A percentile compares a stretch with the other conserved stretches of the same genome.
phyloP scores from a whole-genome alignment of 495 filamentous ascomycete genomes.

The Aspergillus sclerotioniger region DNA sequence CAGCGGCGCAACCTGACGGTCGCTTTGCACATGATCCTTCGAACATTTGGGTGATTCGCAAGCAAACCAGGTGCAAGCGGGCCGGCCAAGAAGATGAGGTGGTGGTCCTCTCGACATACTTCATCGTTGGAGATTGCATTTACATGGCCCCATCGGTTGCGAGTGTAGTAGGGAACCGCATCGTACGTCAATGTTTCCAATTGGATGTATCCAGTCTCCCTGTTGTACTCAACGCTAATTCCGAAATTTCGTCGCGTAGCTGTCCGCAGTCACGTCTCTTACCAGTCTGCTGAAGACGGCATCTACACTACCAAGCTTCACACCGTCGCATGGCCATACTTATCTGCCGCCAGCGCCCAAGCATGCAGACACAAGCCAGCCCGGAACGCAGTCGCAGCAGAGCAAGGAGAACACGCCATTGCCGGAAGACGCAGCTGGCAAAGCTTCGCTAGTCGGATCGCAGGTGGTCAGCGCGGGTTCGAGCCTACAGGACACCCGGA shows the following conservation, averaged over 20 bases:
- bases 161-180: slow-evolving; percentile 70
- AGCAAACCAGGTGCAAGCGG: slow-evolving; percentile 70
- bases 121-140: slow-evolving; percentile 78
- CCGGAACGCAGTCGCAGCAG: slow-evolving; percentile 34
- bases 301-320: slow-evolving; percentile 65
- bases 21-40: slow-evolving; percentile 51
- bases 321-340: slow-evolving; percentile 69
- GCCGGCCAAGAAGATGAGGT: slow-evolving; percentile 64
- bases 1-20: slow-evolving; percentile 61
- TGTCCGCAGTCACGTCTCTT: slow-evolving; percentile 61
- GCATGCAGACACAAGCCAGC: slow-evolving; percentile 29
- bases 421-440: slow-evolving; percentile 45
- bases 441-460: slow-evolving; percentile 37
- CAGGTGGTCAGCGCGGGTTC: slow-evolving; percentile 23
- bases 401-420: slow-evolving; percentile 63
- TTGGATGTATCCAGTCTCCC: background rate
- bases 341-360: slow-evolving; percentile 60
- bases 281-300: slow-evolving; percentile 62
- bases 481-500: slow-evolving; percentile 46
- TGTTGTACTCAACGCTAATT: background rate
- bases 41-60: slow-evolving; percentile 89
- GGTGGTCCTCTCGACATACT: slow-evolving; percentile 73
- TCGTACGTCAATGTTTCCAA: slow-evolving; percentile 51
- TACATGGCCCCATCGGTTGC: slow-evolving; percentile 85
- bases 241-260: slow-evolving; percentile 48